A percentile compares a stretch with the other conserved stretches of the same genome.
Evolutionary conservation across 2,329 filamentous ascomycete species (phyloP).

Genomic region (Cordyceps farinosa): DNA sequence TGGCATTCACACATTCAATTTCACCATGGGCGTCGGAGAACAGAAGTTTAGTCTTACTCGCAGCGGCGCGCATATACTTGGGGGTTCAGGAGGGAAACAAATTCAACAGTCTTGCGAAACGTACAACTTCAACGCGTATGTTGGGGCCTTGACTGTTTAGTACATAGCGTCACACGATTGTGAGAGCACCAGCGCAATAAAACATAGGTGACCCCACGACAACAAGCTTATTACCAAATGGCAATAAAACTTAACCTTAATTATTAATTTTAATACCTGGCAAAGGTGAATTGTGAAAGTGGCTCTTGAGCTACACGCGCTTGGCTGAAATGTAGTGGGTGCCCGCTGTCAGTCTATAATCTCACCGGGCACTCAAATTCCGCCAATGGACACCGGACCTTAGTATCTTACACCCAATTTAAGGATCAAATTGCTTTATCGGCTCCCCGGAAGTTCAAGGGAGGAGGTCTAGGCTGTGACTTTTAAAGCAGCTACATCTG

Average conservation of each 20-base stretch:
- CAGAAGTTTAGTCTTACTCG: conserved; percentile 22
- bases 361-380: background rate
- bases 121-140: conserved; percentile 25
- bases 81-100: conserved; percentile 19
- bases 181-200: background rate
- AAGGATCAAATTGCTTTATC: no score
- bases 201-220: no score
- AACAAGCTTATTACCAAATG: no score
- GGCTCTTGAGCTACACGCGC: no score
- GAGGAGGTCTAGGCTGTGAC: no score
- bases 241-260: no score
- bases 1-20: conserved; percentile 23
- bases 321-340: background rate
- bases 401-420: no score
- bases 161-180: background rate
- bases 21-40: conserved; percentile 24
- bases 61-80: conserved; percentile 17
- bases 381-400: background rate
- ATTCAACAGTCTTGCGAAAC: conserved; percentile 20
- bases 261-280: no score
- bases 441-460: no score
- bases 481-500: no score
- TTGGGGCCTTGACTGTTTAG: background rate
- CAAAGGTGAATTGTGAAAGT: no score
- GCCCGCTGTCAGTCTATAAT: background rate